phyloP scores from a whole-genome alignment of 179 eudicot genomes.

The Spinacia oleracea region DNA sequence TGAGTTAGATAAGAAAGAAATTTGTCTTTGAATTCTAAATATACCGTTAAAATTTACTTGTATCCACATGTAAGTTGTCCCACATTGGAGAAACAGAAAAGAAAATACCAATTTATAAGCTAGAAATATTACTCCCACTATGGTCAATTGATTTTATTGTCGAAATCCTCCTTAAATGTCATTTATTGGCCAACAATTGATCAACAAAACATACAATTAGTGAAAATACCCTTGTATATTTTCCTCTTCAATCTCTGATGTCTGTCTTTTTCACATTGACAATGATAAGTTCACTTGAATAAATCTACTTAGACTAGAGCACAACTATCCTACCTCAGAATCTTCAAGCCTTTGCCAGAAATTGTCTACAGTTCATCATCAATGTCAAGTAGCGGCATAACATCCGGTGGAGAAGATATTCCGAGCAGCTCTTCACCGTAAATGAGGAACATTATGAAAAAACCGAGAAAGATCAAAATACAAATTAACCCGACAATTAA shows the following conservation, averaged over 20 bases:
- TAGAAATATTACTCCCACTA: too few species aligned
- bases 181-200: too few species aligned
- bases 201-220: not conserved
- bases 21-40: too few species aligned
- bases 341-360: not conserved
- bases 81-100: too few species aligned
- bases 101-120: too few species aligned
- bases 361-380: constrained; percentile 37
- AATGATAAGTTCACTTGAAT: not conserved
- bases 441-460: constrained; percentile 18
- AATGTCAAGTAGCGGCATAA: constrained; percentile 23
- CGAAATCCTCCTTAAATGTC: too few species aligned
- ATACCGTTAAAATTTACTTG: too few species aligned
- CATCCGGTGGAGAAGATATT: constrained; percentile 29
- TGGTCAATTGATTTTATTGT: too few species aligned
- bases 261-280: not conserved
- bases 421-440: constrained; percentile 27
- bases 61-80: too few species aligned
- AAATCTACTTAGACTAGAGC: not conserved
- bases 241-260: not conserved
- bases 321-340: not conserved
- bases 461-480: constrained; percentile 13
- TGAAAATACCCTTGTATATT: not conserved
- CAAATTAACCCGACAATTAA: constrained; percentile 21
- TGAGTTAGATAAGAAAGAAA: too few species aligned